phyloP scores from a whole-genome alignment of 805 yeast genomes.

The Yamadazyma scolyti region DNA sequence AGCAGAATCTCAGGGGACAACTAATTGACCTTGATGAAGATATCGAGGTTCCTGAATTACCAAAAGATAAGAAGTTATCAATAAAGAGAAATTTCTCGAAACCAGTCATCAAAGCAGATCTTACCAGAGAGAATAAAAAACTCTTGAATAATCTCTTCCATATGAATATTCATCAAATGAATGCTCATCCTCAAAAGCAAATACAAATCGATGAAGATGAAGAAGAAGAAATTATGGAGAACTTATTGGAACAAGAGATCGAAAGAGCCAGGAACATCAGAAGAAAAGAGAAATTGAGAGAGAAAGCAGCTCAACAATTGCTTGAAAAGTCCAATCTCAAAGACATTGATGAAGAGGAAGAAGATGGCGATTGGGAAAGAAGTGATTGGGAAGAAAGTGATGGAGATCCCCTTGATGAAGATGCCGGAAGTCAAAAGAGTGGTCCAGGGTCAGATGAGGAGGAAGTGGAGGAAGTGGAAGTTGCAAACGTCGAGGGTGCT shows the following conservation, averaged over 20 bases:
- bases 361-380: conserved; percentile 18
- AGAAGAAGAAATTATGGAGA: conserved; percentile 43
- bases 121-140: conserved; percentile 2
- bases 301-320: conserved; percentile 32
- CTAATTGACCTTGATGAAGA: conserved; percentile 9
- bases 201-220: conserved; percentile 33
- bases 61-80: conserved; percentile 8
- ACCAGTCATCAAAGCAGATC: background rate
- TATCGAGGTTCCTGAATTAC: conserved; percentile 5
- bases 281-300: conserved; percentile 37
- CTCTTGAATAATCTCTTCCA: conserved; percentile 8
- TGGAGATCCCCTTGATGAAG: conserved; percentile 17
- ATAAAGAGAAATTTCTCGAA: conserved; percentile 8
- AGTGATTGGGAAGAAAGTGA: conserved; percentile 12
- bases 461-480: conserved; percentile 15
- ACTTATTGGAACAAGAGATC: conserved; percentile 47
- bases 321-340: conserved; percentile 16
- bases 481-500: conserved; percentile 8
- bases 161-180: conserved; percentile 41
- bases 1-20: conserved; percentile 23
- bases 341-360: conserved; percentile 14
- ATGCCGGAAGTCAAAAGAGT: conserved; percentile 15
- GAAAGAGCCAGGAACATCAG: conserved; percentile 45
- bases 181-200: conserved; percentile 11
- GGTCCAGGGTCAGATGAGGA: conserved; percentile 5